These are phyloP conservation scores for Erigeron philadelphicus DNA, from an alignment of 140 eudicot genomes.

Conservation along the genomic window DNA sequence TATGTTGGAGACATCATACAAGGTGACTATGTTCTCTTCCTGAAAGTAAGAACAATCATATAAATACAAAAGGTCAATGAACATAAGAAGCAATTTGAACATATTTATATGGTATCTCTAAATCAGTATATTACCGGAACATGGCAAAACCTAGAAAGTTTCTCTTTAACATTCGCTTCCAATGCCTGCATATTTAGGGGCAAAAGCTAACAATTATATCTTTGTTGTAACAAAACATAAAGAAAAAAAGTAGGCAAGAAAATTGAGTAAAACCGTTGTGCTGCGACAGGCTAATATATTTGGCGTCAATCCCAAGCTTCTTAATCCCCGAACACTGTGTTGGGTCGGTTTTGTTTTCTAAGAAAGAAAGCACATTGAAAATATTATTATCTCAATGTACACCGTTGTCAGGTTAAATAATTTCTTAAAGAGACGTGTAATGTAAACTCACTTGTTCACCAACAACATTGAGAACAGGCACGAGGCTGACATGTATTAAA, in stretches of 20 bases:
- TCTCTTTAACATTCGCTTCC: slow-evolving; percentile 77
- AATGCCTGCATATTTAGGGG: slow-evolving; percentile 46
- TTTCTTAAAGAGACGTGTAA: background rate
- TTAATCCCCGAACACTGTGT: slow-evolving; percentile 86
- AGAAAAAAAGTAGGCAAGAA: background rate
- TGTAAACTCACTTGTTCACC: slow-evolving; percentile 82
- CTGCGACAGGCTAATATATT: slow-evolving; percentile 94
- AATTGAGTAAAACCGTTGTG: slow-evolving; percentile 46
- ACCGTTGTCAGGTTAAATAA: background rate
- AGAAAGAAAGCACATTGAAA: slow-evolving; percentile 13
- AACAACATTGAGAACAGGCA: slow-evolving; percentile 88
- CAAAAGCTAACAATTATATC: background rate
- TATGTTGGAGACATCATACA: slow-evolving; percentile 82
- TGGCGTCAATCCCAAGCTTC: slow-evolving; percentile 85
- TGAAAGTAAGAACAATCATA: slow-evolving; percentile 26
- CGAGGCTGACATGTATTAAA: slow-evolving; percentile 93
- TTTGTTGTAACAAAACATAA: background rate
- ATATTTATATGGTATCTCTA: background rate
- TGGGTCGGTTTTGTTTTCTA: slow-evolving; percentile 99
- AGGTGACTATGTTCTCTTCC: slow-evolving; percentile 67
- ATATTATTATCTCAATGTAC: background rate
- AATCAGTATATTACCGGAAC: slow-evolving; percentile 59
- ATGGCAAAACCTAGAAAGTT: slow-evolving; percentile 92
- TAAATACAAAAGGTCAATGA: background rate
- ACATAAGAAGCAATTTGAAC: background rate